Evolutionary conservation across 2,329 filamentous ascomycete genomes (phyloP).

Genomic region (Mycosphaerella sp.): DNA sequence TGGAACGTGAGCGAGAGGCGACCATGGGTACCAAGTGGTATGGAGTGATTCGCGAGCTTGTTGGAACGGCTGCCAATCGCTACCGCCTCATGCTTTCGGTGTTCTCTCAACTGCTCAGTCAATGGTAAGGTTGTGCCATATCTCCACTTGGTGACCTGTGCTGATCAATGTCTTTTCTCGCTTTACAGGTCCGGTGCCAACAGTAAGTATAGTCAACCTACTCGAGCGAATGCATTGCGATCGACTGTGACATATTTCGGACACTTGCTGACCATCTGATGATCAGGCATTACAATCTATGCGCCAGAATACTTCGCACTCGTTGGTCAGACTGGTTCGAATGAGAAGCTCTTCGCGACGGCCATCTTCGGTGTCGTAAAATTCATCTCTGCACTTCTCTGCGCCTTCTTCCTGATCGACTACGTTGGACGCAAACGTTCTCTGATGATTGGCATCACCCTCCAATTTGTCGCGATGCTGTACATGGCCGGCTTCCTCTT

Average conservation of each 20-base stretch:
- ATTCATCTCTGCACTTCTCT: constrained; percentile 58
- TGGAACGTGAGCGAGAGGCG: constrained; percentile 66
- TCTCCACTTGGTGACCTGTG: constrained; percentile 55
- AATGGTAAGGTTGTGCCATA: constrained; percentile 52
- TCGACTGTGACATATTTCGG: too few relatives aligned
- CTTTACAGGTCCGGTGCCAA: constrained; percentile 53
- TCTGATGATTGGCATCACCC: constrained; percentile 38
- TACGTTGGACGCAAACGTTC: constrained; percentile 65
- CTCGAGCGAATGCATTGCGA: too few relatives aligned
- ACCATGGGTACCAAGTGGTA: constrained; percentile 58
- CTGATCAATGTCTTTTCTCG: constrained; percentile 38
- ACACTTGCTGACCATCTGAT: too few relatives aligned
- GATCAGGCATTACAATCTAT: constrained; percentile 60
- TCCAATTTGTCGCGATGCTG: constrained; percentile 42
- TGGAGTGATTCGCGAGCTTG: constrained; percentile 62
- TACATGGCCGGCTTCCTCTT: constrained; percentile 51
- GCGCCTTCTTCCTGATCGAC: constrained; percentile 72
- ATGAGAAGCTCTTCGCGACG: constrained; percentile 65
- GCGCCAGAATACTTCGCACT: constrained; percentile 66
- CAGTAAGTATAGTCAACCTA: constrained; percentile 29
- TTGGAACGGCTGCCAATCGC: constrained; percentile 60
- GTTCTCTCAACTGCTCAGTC: constrained; percentile 63
- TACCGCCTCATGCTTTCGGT: constrained; percentile 65
- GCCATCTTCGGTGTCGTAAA: constrained; percentile 73
- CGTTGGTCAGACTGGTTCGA: constrained; percentile 61